Conservation (phyloP, 2,329 filamentous ascomycete species). For the Xylaria sp. region DNA sequence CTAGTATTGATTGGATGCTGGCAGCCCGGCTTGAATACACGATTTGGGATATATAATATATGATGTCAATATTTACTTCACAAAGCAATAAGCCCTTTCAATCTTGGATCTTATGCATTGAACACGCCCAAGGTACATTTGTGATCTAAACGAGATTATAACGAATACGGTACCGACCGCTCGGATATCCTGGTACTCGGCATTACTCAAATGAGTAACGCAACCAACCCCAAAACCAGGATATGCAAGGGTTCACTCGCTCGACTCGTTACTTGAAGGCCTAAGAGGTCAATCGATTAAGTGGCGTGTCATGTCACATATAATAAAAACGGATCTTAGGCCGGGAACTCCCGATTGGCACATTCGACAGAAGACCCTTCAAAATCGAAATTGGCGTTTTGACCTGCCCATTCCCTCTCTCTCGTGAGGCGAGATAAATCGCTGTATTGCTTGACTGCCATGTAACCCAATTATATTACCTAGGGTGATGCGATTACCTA, state of each 20-base stretch:
- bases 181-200: background rate
- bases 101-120: no score
- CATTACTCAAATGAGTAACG: background rate
- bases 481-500: background rate
- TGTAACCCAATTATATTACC: background rate
- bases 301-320: background rate
- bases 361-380: background rate
- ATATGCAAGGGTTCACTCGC: background rate
- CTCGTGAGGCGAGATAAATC: background rate
- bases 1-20: background rate
- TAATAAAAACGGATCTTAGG: background rate
- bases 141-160: no score
- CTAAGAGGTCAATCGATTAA: background rate
- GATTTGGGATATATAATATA: conserved; percentile 9
- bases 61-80: conserved; percentile 17
- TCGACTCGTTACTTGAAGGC: background rate
- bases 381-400: background rate
- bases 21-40: background rate
- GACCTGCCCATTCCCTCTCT: no score
- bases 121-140: background rate
- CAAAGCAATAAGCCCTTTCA: no score
- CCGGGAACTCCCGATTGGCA: background rate
- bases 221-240: background rate
- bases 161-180: background rate
- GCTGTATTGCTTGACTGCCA: background rate